Percentiles rank a stretch among this genome's conserved stretches.
Conservation (phyloP, 2,329 filamentous ascomycete genomes). For the Chaetomiaceae sp. region DNA sequence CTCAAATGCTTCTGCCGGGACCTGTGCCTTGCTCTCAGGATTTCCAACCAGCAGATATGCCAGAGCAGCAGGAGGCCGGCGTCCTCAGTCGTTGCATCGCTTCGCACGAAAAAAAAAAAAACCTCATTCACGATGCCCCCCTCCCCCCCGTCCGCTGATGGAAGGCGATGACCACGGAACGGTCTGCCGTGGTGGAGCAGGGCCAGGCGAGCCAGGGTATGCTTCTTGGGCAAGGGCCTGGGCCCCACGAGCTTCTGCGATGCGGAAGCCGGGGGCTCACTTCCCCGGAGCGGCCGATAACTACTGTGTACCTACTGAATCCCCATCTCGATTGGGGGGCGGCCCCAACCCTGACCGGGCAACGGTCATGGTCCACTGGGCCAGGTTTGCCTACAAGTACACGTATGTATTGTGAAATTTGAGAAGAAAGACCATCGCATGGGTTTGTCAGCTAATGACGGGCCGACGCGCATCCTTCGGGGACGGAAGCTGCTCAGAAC, state of each 20-base stretch:
- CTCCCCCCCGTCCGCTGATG: neutral
- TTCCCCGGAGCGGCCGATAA: conserved; percentile 11
- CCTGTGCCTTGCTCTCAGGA: too few species aligned
- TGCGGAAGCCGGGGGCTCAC: conserved; percentile 11
- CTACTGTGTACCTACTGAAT: too few species aligned
- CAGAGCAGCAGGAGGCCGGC: too few species aligned
- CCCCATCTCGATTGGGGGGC: conserved; percentile 10
- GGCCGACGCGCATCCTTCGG: neutral
- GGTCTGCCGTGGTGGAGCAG: conserved; percentile 4
- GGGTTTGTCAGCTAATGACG: neutral
- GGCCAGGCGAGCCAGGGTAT: too few species aligned
- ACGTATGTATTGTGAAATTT: neutral
- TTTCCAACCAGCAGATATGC: too few species aligned
- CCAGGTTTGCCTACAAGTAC: neutral
- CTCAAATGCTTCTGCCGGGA: neutral
- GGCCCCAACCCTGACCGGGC: conserved; percentile 4
- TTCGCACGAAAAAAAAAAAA: neutral
- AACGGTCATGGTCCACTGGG: conserved; percentile 10
- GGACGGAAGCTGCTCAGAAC: too few species aligned
- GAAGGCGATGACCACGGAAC: neutral
- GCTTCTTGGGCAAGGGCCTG: too few species aligned
- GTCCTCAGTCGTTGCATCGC: neutral
- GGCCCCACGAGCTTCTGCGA: neutral
- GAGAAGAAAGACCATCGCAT: neutral
- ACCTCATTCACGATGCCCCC: neutral